These are phyloP conservation scores for Hypoxylon sp. DNA, from an alignment of 2,329 filamentous ascomycete species.

Conservation along the genomic window DNA sequence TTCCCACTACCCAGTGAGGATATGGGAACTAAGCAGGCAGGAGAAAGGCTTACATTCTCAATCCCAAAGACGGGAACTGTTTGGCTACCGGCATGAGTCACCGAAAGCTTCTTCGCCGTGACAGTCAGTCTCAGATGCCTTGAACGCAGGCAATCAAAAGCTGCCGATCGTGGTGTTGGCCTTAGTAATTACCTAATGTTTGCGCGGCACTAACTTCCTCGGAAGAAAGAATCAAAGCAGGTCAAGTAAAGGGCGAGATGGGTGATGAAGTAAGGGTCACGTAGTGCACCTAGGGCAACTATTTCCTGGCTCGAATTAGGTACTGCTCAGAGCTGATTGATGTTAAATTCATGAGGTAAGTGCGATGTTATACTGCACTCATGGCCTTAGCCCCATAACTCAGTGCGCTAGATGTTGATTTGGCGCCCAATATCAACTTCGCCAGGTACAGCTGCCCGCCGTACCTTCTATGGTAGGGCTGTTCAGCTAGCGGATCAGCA, in stretches of 20 bases:
- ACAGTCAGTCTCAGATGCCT: neutral
- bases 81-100: slow-evolving; percentile 45
- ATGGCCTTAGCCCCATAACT: too few relatives aligned
- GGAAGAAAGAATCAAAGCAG: neutral
- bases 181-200: neutral
- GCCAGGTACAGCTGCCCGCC: too few relatives aligned
- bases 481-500: neutral
- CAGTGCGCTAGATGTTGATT: neutral
- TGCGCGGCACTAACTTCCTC: neutral
- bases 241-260: too few relatives aligned
- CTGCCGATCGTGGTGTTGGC: neutral
- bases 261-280: too few relatives aligned
- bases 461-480: neutral
- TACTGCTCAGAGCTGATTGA: too few relatives aligned
- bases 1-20: neutral
- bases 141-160: neutral
- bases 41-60: slow-evolving; percentile 1
- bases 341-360: neutral
- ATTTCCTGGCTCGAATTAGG: neutral
- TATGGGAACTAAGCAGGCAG: neutral
- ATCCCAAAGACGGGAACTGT: neutral
- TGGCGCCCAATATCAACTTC: neutral
- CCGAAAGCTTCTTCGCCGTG: slow-evolving; percentile 2
- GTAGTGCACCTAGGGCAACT: slow-evolving; percentile 1
- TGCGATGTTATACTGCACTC: slow-evolving; percentile 1